phyloP scores from a whole-genome alignment of 805 yeast species.

The Wickerhamomyces chaumierensis region DNA sequence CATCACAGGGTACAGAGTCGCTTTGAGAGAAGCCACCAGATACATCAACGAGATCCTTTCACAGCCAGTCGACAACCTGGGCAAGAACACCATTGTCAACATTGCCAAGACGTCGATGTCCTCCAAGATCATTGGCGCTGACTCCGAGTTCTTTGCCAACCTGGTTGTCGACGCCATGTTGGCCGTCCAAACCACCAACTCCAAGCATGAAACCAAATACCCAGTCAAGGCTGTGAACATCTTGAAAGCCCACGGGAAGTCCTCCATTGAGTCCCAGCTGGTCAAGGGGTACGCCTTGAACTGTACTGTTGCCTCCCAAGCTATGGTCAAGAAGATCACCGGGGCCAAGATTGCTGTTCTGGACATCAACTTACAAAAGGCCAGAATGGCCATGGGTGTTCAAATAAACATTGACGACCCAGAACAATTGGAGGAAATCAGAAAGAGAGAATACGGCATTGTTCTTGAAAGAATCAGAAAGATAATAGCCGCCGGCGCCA shows the following conservation, averaged over 20 bases:
- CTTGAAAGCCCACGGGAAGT: slow-evolving; percentile 93
- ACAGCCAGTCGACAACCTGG: slow-evolving; percentile 56
- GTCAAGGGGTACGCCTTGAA: slow-evolving; percentile 93
- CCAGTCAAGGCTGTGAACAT: slow-evolving; percentile 97
- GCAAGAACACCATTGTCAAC: slow-evolving; percentile 76
- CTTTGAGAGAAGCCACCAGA: slow-evolving; percentile 77
- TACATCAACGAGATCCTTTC: slow-evolving; percentile 80
- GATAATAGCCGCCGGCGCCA: slow-evolving; percentile 77
- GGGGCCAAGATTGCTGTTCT: slow-evolving; percentile 80
- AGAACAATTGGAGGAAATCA: slow-evolving; percentile 86
- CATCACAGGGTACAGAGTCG: slow-evolving; percentile 91
- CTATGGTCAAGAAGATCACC: slow-evolving; percentile 68
- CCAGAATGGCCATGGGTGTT: slow-evolving; percentile 97
- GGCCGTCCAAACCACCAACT: slow-evolving; percentile 84
- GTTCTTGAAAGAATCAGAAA: slow-evolving; percentile 60
- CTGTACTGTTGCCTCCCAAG: slow-evolving; percentile 95
- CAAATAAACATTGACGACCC: slow-evolving; percentile 96
- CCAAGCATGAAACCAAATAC: slow-evolving; percentile 80
- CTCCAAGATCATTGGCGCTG: slow-evolving; percentile 89
- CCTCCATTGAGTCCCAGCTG: slow-evolving; percentile 74
- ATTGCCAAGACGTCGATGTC: slow-evolving; percentile 98
- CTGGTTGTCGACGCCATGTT: slow-evolving; percentile 93
- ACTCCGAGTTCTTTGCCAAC: slow-evolving; percentile 78
- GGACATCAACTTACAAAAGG: slow-evolving; percentile 89
- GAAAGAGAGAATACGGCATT: slow-evolving; percentile 84